These are phyloP conservation scores for Sclerotinia minor DNA, from an alignment of 2,329 filamentous ascomycete species.

Conservation along the genomic window DNA sequence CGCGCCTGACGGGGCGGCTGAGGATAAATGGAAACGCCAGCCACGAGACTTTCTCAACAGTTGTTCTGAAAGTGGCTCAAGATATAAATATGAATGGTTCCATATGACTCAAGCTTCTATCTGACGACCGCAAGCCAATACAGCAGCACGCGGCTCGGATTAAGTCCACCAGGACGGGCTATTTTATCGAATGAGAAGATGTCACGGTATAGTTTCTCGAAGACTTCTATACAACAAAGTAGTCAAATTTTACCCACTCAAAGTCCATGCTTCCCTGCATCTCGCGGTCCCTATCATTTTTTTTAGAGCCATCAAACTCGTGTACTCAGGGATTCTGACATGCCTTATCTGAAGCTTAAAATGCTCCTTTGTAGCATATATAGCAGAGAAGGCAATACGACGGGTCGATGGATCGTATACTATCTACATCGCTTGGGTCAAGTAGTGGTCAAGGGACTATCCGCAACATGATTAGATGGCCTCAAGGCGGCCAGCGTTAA, in stretches of 20 bases:
- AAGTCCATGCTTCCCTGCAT: not conserved
- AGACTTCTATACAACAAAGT: conserved; percentile 15
- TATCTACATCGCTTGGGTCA: not conserved
- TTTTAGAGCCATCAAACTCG: not conserved
- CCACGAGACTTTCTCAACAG: conserved; percentile 27
- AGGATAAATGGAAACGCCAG: conserved; percentile 33
- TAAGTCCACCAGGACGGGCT: not conserved
- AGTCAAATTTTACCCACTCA: not conserved
- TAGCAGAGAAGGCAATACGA: conserved; percentile 4
- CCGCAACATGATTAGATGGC: conserved; percentile 8
- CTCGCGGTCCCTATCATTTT: too few relatives aligned
- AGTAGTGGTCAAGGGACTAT: not conserved
- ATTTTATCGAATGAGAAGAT: conserved; percentile 12
- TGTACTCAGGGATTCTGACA: not conserved
- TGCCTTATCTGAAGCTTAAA: conserved; percentile 9
- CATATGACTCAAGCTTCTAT: conserved; percentile 18
- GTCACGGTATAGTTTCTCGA: conserved; percentile 16
- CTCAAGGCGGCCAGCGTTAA: conserved; percentile 20
- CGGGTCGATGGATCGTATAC: conserved; percentile 3
- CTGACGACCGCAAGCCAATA: conserved; percentile 13
- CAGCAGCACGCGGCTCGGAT: conserved; percentile 22
- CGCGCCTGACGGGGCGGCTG: conserved; percentile 31
- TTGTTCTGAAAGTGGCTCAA: conserved; percentile 36
- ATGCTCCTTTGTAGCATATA: not conserved
- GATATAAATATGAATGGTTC: conserved; percentile 35